phyloP scores from a whole-genome alignment of 345 rosid genomes.

The Chamaenerion angustifolium region DNA sequence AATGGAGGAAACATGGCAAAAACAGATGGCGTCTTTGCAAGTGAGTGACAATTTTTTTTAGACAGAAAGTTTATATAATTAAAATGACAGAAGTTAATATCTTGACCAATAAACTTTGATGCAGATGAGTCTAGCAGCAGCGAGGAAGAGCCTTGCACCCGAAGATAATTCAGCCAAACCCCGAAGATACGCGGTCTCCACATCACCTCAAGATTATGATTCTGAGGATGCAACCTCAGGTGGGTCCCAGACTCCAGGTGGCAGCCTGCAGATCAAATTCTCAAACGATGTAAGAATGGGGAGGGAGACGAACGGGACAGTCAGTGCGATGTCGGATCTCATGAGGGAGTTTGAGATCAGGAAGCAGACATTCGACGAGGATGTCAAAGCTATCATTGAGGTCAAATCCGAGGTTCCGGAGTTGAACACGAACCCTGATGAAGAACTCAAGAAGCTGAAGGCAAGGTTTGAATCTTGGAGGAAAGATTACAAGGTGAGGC shows the following conservation, averaged over 20 bases:
- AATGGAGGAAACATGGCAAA: conserved; percentile 93
- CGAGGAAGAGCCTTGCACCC: conserved; percentile 52
- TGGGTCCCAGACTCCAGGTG: conserved; percentile 52
- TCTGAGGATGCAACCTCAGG: conserved; percentile 51
- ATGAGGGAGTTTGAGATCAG: conserved; percentile 65
- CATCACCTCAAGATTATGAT: conserved; percentile 49
- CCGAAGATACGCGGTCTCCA: conserved; percentile 34
- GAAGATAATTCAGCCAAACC: conserved; percentile 37
- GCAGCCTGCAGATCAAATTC: conserved; percentile 33
- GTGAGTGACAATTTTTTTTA: conserved; percentile 23
- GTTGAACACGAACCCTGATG: conserved; percentile 29
- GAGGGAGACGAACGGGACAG: conserved; percentile 43
- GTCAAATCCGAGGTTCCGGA: conserved; percentile 24
- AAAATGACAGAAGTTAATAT: too few species aligned
- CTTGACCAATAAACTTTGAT: background rate
- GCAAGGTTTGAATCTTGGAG: conserved; percentile 66
- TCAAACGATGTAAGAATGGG: conserved; percentile 24
- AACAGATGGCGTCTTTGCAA: conserved; percentile 80
- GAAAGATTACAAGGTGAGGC: conserved; percentile 66
- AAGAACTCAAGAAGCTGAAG: conserved; percentile 54
- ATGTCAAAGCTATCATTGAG: conserved; percentile 38
- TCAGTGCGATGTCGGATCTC: conserved; percentile 36
- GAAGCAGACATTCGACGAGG: conserved; percentile 53
- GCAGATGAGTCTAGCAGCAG: conserved; percentile 73
- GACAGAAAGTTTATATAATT: too few species aligned